phyloP scores from a whole-genome alignment of 495 filamentous ascomycete species.

The Ascodesmis nigricans region DNA sequence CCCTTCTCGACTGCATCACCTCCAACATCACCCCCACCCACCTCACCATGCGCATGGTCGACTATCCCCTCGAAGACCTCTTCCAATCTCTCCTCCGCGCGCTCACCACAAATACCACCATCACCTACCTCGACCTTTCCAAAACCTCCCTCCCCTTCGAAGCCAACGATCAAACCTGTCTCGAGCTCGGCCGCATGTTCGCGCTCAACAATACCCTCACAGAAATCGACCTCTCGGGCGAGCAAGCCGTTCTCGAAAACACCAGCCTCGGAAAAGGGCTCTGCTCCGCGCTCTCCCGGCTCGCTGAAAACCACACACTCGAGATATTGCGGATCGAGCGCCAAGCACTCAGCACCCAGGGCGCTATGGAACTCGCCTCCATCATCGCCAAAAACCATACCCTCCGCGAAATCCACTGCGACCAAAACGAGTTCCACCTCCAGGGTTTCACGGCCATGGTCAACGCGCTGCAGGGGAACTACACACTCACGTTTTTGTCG shows the following conservation, averaged over 20 bases:
- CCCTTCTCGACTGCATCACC: conserved; percentile 46
- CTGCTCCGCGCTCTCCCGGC: conserved; percentile 49
- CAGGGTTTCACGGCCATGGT: conserved; percentile 59
- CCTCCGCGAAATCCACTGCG: conserved; percentile 49
- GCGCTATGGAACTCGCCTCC: conserved; percentile 56
- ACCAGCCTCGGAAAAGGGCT: conserved; percentile 61
- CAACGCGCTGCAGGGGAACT: conserved; percentile 47
- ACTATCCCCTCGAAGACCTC: conserved; percentile 32
- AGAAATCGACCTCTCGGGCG: conserved; percentile 70
- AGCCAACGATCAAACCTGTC: conserved; percentile 48
- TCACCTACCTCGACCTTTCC: conserved; percentile 65
- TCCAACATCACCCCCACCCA: conserved; percentile 42
- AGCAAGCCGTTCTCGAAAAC: conserved; percentile 69
- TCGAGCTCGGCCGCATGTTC: conserved; percentile 52
- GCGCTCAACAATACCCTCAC: conserved; percentile 53
- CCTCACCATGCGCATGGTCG: conserved; percentile 64
- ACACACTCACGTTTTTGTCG: conserved; percentile 40
- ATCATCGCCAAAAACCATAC: conserved; percentile 44
- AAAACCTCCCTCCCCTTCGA: conserved; percentile 69
- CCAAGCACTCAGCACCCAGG: conserved; percentile 24
- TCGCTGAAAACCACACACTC: conserved; percentile 54
- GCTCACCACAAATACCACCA: conserved; percentile 46
- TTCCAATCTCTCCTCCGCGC: conserved; percentile 56
- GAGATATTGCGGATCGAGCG: conserved; percentile 56
- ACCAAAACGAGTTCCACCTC: conserved; percentile 57